Conservation (phyloP, 2,329 filamentous ascomycete genomes). For the Cryphonectria radicalis region DNA sequence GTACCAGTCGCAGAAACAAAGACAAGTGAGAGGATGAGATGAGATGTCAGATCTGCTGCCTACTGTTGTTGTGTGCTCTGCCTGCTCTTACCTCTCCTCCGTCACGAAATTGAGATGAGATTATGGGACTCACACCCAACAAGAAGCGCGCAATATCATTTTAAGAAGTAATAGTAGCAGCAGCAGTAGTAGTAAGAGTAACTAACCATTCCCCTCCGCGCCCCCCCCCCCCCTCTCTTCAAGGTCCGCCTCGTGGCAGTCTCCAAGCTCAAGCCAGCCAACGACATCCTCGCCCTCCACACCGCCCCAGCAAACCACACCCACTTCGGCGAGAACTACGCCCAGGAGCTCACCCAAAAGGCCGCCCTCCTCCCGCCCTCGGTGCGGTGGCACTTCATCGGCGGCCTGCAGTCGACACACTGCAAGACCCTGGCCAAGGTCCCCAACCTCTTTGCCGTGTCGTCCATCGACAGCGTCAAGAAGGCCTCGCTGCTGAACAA, state of each 20-base stretch:
- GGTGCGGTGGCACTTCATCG: conserved; percentile 96
- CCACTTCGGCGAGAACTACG: conserved; percentile 98
- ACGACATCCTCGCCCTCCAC: conserved; percentile 87
- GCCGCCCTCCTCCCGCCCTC: conserved; percentile 74
- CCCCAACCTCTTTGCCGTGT: conserved; percentile 88
- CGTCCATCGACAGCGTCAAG: conserved; percentile 84
- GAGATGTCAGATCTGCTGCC: not conserved
- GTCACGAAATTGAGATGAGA: not conserved
- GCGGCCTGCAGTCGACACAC: conserved; percentile 87
- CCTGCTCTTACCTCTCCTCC: not conserved
- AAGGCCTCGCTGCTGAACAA: conserved; percentile 85
- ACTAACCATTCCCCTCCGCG: too few species aligned
- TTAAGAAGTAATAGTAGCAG: too few species aligned
- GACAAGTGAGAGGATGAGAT: not conserved
- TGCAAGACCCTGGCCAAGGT: conserved; percentile 86
- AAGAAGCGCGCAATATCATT: too few species aligned
- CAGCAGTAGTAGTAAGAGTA: too few species aligned
- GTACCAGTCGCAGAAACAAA: too few species aligned
- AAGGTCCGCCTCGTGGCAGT: conserved; percentile 92
- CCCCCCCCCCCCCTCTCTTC: conserved; percentile 6
- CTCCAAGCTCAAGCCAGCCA: conserved; percentile 92
- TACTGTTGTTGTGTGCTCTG: not conserved
- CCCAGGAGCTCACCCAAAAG: conserved; percentile 87
- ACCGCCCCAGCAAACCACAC: conserved; percentile 60
- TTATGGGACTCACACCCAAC: not conserved